A percentile compares a stretch with the other conserved stretches of the same genome.
Evolutionary conservation across 768 basidiomycete genomes (phyloP).

Genomic region (Rhizopogon vesiculosus): DNA sequence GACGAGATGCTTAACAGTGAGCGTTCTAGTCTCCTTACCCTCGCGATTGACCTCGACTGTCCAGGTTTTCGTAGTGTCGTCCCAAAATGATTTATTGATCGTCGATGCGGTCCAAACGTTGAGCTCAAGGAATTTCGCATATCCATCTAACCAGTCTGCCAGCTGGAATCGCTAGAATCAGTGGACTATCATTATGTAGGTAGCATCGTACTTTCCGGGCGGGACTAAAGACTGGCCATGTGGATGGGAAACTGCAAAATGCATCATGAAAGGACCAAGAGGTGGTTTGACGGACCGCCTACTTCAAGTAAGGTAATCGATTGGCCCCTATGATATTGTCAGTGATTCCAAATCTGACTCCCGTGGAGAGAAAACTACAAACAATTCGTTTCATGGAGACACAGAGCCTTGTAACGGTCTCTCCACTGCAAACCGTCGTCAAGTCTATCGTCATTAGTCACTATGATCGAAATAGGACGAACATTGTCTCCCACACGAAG

Average conservation of each 20-base stretch:
- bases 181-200: background rate
- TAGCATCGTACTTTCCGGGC: slow-evolving; percentile 37
- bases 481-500: slow-evolving; percentile 45
- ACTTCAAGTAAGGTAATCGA: too few relatives aligned
- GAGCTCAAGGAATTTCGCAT: slow-evolving; percentile 25
- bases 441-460: too few relatives aligned
- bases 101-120: too few relatives aligned
- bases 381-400: too few relatives aligned
- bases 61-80: slow-evolving; percentile 32
- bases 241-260: slow-evolving; percentile 43
- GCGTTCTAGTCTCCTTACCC: too few relatives aligned
- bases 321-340: too few relatives aligned
- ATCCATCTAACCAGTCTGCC: slow-evolving; percentile 62
- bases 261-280: background rate
- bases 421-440: too few relatives aligned
- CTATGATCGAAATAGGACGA: background rate
- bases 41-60: slow-evolving; percentile 35
- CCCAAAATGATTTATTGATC: too few relatives aligned
- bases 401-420: too few relatives aligned
- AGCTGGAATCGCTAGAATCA: slow-evolving; percentile 29
- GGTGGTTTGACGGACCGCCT: background rate
- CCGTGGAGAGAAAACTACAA: too few relatives aligned
- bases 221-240: slow-evolving; percentile 50
- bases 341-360: too few relatives aligned
- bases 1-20: too few relatives aligned